Evolutionary conservation across 768 basidiomycete species (phyloP).

Genomic region (Russula earlei): DNA sequence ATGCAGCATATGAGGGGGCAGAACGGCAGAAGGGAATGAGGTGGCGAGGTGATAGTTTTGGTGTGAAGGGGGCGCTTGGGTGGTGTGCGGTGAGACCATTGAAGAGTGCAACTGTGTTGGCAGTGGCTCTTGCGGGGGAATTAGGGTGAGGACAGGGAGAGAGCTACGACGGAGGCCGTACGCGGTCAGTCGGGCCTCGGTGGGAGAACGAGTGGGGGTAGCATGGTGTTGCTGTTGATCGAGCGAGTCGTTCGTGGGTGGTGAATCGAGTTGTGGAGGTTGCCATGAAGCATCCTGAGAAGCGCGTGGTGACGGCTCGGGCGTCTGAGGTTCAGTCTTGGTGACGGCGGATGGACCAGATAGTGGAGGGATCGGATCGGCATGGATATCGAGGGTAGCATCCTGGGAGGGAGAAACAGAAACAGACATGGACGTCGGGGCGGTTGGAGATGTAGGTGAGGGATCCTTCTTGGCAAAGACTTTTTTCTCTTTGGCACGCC

Average conservation of each 20-base stretch:
- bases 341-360: constrained; percentile 12
- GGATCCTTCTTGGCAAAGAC: background rate
- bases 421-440: background rate
- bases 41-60: background rate
- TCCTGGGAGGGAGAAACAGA: background rate
- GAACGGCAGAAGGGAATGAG: constrained; percentile 9
- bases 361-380: background rate
- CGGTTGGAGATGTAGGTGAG: background rate
- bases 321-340: constrained; percentile 15
- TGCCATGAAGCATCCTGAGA: constrained; percentile 9
- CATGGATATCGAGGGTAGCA: background rate
- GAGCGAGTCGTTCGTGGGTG: background rate
- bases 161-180: constrained; percentile 17
- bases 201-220: constrained; percentile 3
- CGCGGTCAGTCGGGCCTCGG: background rate
- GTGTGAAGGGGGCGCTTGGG: background rate
- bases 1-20: constrained; percentile 7
- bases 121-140: constrained; percentile 10
- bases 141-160: constrained; percentile 12
- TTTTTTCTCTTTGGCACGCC: constrained; percentile 80
- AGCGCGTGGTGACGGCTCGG: constrained; percentile 12
- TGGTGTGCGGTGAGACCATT: background rate
- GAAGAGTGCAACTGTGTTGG: background rate
- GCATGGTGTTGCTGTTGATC: background rate
- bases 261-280: constrained; percentile 1